phyloP scores from a whole-genome alignment of 108 stramenopile genomes.

The Epithemia pelagica region DNA sequence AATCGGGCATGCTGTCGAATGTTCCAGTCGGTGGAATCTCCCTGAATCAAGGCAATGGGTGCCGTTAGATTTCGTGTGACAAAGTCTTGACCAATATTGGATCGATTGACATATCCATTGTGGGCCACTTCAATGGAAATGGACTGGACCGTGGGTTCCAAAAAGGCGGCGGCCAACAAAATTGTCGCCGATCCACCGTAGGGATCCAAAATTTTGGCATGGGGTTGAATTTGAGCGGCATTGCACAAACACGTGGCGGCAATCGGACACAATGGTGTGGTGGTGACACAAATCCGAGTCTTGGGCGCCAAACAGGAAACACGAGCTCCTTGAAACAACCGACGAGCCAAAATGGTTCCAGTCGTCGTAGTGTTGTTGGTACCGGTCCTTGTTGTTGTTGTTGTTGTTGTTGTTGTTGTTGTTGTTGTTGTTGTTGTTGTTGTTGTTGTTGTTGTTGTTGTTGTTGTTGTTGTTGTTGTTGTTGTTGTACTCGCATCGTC shows the following conservation, averaged over 20 bases:
- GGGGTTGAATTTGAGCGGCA: slow-evolving; percentile 38
- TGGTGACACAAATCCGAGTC: slow-evolving; percentile 80
- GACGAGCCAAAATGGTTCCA: slow-evolving; percentile 1
- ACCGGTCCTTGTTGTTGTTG: neutral
- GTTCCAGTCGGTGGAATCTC: slow-evolving; percentile 42
- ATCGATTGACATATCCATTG: slow-evolving; percentile 57
- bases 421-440: neutral
- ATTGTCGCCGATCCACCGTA: slow-evolving; percentile 76
- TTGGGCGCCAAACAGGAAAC: slow-evolving; percentile 58
- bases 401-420: neutral
- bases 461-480: neutral
- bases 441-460: neutral
- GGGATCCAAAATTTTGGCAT: slow-evolving; percentile 62
- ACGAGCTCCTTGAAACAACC: neutral
- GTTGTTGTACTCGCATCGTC: neutral
- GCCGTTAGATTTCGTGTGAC: slow-evolving; percentile 37
- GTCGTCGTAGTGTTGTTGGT: no score
- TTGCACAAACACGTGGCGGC: slow-evolving; percentile 80
- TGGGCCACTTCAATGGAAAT: slow-evolving; percentile 83
- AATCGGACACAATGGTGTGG: slow-evolving; percentile 72
- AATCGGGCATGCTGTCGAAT: slow-evolving; percentile 41
- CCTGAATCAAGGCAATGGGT: slow-evolving; percentile 52
- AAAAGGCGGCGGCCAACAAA: slow-evolving; percentile 71
- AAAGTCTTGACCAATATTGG: slow-evolving; percentile 69
- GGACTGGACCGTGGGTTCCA: slow-evolving; percentile 43